These are phyloP conservation scores for Dryas integrifolia DNA, from an alignment of 331 rosid species.

Conservation along the genomic window DNA sequence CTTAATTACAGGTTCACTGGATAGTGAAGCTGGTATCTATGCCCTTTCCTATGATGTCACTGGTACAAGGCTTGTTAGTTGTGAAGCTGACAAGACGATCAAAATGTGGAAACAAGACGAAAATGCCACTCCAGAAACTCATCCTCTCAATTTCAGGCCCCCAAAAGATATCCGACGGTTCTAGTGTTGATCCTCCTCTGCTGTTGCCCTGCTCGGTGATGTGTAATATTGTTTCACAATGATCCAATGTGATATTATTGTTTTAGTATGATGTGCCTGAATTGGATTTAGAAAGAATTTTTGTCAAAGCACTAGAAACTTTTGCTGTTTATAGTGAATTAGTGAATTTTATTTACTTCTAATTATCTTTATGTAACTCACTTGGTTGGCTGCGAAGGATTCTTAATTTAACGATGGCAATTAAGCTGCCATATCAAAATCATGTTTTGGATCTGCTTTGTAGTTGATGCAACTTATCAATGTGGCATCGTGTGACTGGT, in stretches of 20 bases:
- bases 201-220: background rate
- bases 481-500: too few relatives aligned
- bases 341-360: too few relatives aligned
- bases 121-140: slow-evolving; percentile 86
- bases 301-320: background rate
- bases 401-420: too few relatives aligned
- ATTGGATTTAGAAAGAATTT: background rate
- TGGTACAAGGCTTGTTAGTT: slow-evolving; percentile 77
- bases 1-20: slow-evolving; percentile 68
- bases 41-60: slow-evolving; percentile 70
- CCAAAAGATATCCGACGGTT: slow-evolving; percentile 90
- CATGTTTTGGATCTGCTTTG: too few relatives aligned
- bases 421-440: too few relatives aligned
- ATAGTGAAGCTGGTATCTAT: slow-evolving; percentile 95
- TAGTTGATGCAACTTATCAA: too few relatives aligned
- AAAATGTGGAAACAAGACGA: slow-evolving; percentile 99
- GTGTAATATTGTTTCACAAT: background rate
- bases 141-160: slow-evolving; percentile 86
- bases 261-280: background rate
- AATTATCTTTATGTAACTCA: too few relatives aligned
- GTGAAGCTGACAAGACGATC: slow-evolving; percentile 96
- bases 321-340: background rate
- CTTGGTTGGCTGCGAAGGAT: too few relatives aligned
- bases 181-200: slow-evolving; percentile 29
- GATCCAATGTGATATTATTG: background rate